A percentile compares a stretch with the other conserved stretches of the same genome.
phyloP scores from a whole-genome alignment of 73 alveolate species.

The Paramecium pentaurelia region DNA sequence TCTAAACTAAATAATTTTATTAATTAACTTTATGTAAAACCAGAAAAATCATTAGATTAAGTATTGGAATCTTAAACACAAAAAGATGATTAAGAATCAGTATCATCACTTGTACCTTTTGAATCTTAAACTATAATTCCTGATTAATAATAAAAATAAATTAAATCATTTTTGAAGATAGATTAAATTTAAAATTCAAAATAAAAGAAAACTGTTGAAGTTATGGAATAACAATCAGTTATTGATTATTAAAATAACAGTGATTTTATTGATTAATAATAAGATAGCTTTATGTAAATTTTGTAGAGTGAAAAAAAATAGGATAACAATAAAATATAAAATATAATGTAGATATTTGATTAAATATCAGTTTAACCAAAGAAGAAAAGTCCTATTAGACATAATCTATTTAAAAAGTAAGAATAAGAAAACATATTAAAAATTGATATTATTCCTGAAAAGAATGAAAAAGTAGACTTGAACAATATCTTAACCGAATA shows the following conservation, averaged over 20 bases:
- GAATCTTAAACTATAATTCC: neutral
- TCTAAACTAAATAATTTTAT: neutral
- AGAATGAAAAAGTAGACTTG: neutral
- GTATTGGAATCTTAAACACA: neutral
- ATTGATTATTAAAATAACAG: neutral
- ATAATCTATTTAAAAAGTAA: neutral
- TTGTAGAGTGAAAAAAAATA: neutral
- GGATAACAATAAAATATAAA: neutral
- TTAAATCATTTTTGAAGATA: neutral
- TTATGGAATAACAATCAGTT: neutral
- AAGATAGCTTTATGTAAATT: neutral
- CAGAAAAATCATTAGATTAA: neutral
- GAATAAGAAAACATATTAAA: neutral
- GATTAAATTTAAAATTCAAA: neutral
- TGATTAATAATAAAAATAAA: neutral
- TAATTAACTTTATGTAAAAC: neutral
- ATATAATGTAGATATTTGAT: neutral
- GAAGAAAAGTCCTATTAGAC: neutral
- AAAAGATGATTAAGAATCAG: neutral
- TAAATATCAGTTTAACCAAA: neutral
- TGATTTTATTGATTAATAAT: neutral
- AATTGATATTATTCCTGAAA: neutral
- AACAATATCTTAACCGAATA: neutral
- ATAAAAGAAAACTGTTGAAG: neutral
- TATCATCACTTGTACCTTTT: neutral